Percentiles rank a stretch among this genome's conserved stretches.
Conservation (phyloP, 176 grass and related monocot species). For the Thinopyrum elongatum region DNA sequence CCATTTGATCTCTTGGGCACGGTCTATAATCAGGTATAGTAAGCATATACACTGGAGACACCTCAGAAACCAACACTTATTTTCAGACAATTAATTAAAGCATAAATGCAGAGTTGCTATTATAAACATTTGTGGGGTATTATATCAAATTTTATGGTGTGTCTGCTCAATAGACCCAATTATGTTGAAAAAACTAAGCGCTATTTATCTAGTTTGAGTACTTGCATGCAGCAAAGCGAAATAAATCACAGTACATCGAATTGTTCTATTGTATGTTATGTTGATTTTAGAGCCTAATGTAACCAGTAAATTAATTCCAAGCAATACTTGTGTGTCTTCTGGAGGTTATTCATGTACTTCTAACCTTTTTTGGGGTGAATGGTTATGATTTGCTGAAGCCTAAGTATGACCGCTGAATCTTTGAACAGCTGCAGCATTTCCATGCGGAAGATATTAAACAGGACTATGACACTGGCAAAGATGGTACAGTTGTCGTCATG, state of each 20-base stretch:
- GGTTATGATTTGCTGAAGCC: background rate
- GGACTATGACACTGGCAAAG: conserved; percentile 93
- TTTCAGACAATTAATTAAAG: background rate
- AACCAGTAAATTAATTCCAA: conserved; percentile 2
- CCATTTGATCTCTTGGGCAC: conserved; percentile 91
- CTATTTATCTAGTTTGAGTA: background rate
- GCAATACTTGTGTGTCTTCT: background rate
- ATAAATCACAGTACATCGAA: background rate
- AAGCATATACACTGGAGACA: background rate
- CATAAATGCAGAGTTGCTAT: background rate
- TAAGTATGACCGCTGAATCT: conserved; percentile 34
- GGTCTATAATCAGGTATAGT: conserved; percentile 85
- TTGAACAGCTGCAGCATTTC: conserved; percentile 77
- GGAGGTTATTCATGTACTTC: conserved; percentile 1
- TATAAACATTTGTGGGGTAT: background rate
- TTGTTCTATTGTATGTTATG: background rate
- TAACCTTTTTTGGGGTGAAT: background rate
- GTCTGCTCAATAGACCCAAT: background rate
- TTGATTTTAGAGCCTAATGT: background rate
- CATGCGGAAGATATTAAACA: conserved; percentile 91
- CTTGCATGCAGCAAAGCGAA: background rate
- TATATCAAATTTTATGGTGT: background rate
- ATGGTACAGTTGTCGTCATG: conserved; percentile 81
- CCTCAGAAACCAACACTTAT: background rate
- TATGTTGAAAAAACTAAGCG: background rate